These are phyloP conservation scores for Plasmopara viticola DNA, from an alignment of 352 stramenopile species.

Conservation along the genomic window DNA sequence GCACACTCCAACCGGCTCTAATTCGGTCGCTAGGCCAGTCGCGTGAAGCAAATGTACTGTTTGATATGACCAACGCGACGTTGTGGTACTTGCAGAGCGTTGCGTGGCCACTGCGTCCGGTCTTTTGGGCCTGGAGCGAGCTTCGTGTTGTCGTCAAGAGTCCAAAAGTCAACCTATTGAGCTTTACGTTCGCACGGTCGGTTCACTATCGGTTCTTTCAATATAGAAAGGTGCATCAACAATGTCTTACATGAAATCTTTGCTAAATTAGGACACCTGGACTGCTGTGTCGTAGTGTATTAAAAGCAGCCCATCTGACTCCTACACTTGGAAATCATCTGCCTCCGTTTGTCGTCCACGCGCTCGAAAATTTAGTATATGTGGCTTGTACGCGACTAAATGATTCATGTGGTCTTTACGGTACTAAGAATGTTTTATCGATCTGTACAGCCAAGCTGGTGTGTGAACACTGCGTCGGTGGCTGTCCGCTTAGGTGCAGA, in stretches of 20 bases:
- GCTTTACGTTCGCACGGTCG: constrained; percentile 51
- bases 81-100: constrained; percentile 50
- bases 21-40: constrained; percentile 64
- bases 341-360: constrained; percentile 31
- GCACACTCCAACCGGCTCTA: constrained; percentile 55
- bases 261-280: constrained; percentile 35
- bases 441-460: constrained; percentile 36
- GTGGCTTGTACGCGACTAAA: constrained; percentile 28
- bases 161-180: constrained; percentile 37
- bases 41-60: constrained; percentile 45
- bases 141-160: constrained; percentile 56
- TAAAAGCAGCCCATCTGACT: constrained; percentile 34
- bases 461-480: constrained; percentile 68
- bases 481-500: constrained; percentile 52
- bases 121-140: constrained; percentile 80
- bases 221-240: too few species aligned
- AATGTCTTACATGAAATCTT: too few species aligned
- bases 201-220: constrained; percentile 1
- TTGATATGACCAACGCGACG: constrained; percentile 40
- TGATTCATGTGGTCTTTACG: too few species aligned
- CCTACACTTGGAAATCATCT: constrained; percentile 37
- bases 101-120: constrained; percentile 47
- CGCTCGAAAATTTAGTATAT: constrained; percentile 40
- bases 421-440: too few species aligned
- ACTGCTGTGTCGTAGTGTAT: constrained; percentile 43